Evolutionary conservation across 2,329 filamentous ascomycete genomes (phyloP).

Genomic region (Phyllosticta paracitricarpa): DNA sequence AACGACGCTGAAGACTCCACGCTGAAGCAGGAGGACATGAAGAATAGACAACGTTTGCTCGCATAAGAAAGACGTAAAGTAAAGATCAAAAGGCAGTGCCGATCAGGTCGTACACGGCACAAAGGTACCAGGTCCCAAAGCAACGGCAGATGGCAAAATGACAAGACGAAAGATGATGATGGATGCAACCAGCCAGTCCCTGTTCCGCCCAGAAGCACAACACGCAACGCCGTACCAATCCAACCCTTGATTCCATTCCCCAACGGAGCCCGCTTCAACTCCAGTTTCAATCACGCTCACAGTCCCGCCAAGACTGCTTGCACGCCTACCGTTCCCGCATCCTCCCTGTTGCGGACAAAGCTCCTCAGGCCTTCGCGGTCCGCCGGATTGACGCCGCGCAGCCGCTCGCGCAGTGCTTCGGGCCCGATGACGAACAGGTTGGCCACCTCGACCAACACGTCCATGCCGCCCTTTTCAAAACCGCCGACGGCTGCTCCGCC

Average conservation of each 20-base stretch:
- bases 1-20: too few relatives aligned
- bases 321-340: conserved; percentile 69
- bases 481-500: conserved; percentile 32
- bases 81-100: not conserved
- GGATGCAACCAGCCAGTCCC: not conserved
- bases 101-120: not conserved
- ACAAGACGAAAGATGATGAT: not conserved
- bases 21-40: too few relatives aligned
- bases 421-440: conserved; percentile 87
- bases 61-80: not conserved
- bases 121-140: not conserved
- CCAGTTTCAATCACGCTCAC: conserved; percentile 19
- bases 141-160: not conserved
- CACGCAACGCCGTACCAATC: not conserved
- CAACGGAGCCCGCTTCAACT: not conserved
- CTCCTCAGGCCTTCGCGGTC: conserved; percentile 56
- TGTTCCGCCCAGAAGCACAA: not conserved
- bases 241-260: not conserved
- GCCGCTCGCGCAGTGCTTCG: conserved; percentile 41
- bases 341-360: conserved; percentile 78
- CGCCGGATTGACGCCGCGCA: conserved; percentile 34
- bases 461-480: conserved; percentile 48
- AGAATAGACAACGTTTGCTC: too few relatives aligned
- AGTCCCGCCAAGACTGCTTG: conserved; percentile 69
- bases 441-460: conserved; percentile 85